Percentiles rank a stretch among this genome's conserved stretches.
Evolutionary conservation across 805 yeast genomes (phyloP).

Genomic region (Saturnispora diversa): DNA sequence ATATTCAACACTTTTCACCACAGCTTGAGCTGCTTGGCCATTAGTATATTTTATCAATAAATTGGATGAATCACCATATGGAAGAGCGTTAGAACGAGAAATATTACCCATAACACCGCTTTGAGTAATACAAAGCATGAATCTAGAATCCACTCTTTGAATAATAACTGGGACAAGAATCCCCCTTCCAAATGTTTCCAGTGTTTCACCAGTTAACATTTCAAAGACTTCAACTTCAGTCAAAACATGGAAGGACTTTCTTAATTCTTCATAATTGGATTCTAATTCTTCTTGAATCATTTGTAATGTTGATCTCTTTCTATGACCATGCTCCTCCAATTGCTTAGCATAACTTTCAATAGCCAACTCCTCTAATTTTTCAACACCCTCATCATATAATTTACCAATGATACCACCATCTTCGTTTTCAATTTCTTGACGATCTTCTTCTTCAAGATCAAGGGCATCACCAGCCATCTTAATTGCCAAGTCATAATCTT

Average conservation of each 20-base stretch:
- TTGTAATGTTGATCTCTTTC: constrained; percentile 70
- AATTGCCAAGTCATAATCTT: constrained; percentile 90
- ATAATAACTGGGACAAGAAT: constrained; percentile 68
- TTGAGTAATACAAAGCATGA: constrained; percentile 38
- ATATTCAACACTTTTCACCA: constrained; percentile 61
- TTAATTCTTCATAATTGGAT: constrained; percentile 78
- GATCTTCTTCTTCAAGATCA: constrained; percentile 92
- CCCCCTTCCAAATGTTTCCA: constrained; percentile 58
- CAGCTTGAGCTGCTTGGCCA: constrained; percentile 86
- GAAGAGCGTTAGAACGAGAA: constrained; percentile 29
- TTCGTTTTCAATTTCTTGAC: constrained; percentile 58
- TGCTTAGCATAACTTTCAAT: constrained; percentile 90
- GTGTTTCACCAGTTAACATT: constrained; percentile 81
- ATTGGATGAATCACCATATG: constrained; percentile 41
- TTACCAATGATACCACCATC: constrained; percentile 74
- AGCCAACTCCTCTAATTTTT: constrained; percentile 75
- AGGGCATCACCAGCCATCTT: constrained; percentile 98
- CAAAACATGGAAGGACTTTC: constrained; percentile 61
- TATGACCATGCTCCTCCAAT: constrained; percentile 67
- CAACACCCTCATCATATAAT: constrained; percentile 61
- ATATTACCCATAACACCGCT: constrained; percentile 42
- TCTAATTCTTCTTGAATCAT: constrained; percentile 82
- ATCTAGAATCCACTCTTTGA: constrained; percentile 47
- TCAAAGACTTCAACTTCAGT: constrained; percentile 71
- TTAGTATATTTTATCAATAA: constrained; percentile 35